These are phyloP conservation scores for Obba rivulosa DNA, from an alignment of 768 basidiomycete species.

Conservation along the genomic window DNA sequence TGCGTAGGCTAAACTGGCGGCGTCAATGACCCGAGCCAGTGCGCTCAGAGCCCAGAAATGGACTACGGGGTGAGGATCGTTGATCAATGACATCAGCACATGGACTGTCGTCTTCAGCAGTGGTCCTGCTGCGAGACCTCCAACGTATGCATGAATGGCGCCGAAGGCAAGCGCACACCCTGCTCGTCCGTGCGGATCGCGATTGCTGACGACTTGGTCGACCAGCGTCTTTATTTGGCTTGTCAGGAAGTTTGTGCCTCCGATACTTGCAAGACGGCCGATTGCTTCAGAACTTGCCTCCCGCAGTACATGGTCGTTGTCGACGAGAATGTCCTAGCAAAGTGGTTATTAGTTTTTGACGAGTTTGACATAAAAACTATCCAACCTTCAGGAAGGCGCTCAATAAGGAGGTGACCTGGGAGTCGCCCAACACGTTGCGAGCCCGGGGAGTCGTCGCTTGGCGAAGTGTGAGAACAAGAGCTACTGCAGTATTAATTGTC, in stretches of 20 bases:
- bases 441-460: conserved; percentile 44
- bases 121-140: conserved; percentile 91
- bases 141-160: conserved; percentile 86
- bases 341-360: conserved; percentile 1
- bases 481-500: conserved; percentile 71
- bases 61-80: conserved; percentile 94
- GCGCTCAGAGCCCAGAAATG: conserved; percentile 92
- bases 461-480: conserved; percentile 66
- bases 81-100: conserved; percentile 89
- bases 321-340: conserved; percentile 68
- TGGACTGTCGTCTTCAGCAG: conserved; percentile 94
- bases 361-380: neutral
- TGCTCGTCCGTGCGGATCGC: conserved; percentile 87
- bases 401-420: conserved; percentile 55
- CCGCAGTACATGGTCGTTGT: conserved; percentile 73
- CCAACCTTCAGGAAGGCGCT: conserved; percentile 75
- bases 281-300: conserved; percentile 82
- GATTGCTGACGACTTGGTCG: conserved; percentile 90
- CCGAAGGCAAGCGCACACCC: conserved; percentile 93
- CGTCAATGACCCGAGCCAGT: conserved; percentile 80
- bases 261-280: conserved; percentile 79
- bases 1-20: conserved; percentile 87
- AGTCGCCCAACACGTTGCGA: conserved; percentile 58
- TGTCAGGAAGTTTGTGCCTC: conserved; percentile 79
- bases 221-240: conserved; percentile 86